A percentile compares a stretch with the other conserved stretches of the same genome.
Conservation (phyloP, 2,329 filamentous ascomycete genomes). For the Colletotrichum acutatum region DNA sequence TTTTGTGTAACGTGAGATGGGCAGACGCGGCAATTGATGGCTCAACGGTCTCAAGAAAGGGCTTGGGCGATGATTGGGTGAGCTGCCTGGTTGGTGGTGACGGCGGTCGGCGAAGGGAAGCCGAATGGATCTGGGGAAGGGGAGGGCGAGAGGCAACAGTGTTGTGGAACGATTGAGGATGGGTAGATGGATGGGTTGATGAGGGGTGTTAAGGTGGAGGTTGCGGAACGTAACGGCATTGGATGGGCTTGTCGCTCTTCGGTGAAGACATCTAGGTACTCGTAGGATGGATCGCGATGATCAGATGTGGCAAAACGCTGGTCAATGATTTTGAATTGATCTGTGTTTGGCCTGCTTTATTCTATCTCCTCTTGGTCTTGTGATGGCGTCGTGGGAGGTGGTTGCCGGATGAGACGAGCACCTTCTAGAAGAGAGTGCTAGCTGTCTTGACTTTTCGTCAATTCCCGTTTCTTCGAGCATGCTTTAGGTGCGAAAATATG, state of each 20-base stretch:
- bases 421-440: too few species aligned
- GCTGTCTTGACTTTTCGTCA: too few species aligned
- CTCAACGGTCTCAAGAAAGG: not conserved
- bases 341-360: too few species aligned
- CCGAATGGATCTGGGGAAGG: not conserved
- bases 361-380: too few species aligned
- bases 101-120: not conserved
- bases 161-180: not conserved
- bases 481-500: too few species aligned
- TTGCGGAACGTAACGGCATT: not conserved
- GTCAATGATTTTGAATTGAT: too few species aligned
- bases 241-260: not conserved
- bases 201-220: not conserved
- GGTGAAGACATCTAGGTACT: too few species aligned
- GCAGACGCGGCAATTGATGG: slow-evolving; percentile 29
- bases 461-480: too few species aligned
- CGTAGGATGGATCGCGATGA: not conserved
- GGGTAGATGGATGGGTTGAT: not conserved
- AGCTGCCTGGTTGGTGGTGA: too few species aligned
- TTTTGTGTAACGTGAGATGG: slow-evolving; percentile 19
- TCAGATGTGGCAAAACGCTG: not conserved
- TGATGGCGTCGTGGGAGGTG: too few species aligned
- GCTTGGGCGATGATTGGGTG: not conserved
- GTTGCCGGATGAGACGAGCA: too few species aligned
- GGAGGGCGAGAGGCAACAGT: not conserved